phyloP scores from a whole-genome alignment of 148 eudicot species.

The Rhododendron ferrugineum region DNA sequence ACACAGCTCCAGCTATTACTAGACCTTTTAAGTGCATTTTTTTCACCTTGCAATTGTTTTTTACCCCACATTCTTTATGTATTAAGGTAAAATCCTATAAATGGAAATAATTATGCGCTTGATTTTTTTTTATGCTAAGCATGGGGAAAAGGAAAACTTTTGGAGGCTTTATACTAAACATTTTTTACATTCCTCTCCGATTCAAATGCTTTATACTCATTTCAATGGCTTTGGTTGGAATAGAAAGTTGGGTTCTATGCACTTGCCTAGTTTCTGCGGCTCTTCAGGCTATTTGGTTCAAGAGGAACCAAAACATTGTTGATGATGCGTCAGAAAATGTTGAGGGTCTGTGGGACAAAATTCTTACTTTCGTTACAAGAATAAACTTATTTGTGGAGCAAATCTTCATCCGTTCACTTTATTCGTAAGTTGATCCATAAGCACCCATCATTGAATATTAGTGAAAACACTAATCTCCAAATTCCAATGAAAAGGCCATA shows the following conservation, averaged over 20 bases:
- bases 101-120: neutral
- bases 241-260: neutral
- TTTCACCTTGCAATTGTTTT: neutral
- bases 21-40: neutral
- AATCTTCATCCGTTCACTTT: neutral
- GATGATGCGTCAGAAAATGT: neutral
- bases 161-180: neutral
- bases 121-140: neutral
- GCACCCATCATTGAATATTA: neutral
- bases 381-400: neutral
- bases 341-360: neutral
- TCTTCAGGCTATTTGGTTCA: neutral
- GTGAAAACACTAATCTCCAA: neutral
- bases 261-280: neutral
- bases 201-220: neutral
- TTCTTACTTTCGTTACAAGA: neutral
- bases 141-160: neutral
- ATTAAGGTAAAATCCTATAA: neutral
- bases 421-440: neutral
- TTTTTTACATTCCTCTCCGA: neutral
- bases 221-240: neutral
- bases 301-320: neutral
- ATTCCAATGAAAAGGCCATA: neutral
- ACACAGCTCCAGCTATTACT: neutral
- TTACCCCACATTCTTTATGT: neutral